Evolutionary conservation across 208 protist species (phyloP), one percentile per base, ranked within the genome.

Genomic region (Histomonas meleagridis): DNA sequence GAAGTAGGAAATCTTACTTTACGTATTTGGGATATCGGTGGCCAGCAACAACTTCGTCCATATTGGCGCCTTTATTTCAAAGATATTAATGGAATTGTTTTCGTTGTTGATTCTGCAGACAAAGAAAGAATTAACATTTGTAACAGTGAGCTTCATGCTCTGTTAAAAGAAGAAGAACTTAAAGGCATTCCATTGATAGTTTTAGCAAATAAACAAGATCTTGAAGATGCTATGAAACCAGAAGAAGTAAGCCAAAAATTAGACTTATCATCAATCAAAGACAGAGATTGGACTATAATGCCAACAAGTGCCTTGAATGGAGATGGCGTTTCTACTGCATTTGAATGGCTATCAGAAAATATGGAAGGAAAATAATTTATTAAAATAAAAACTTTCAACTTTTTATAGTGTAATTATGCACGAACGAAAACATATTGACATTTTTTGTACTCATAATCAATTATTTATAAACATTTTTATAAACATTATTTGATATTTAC

Each of bases 31-130:
- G 76, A 86, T 86, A 95, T 99, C 40, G 97, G 97, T 93, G 97
- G 97, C 65, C 97, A 98, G 94, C 96, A 97, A 92, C 97, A 97
- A 92, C 95, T 98, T 55, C 96, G 97, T 91, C 95, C 96, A 18
- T 95, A 97, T 38, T 99, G 97, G 97, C 94, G 95, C 32, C 97
- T 97, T 92, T 98, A 99, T 94, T 98, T 97, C 94, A 92, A 94
- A 16, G 97, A 97, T 93, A 97, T 97, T 0, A 96, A 98, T 91
- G 97, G 95, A 35, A 95, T 98, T 70, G 98, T 98, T 92, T 98
- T 98, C 93, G 97, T 98, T 48, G 96, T 98, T 76, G 97, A 98
- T 95, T 96, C 95, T 92, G 97, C 95, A 93, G 97, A 98, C 94
- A 93, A 94, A 48, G 96, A 97, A 43, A 95, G 97, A 91, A 93